These are phyloP conservation scores for Albophoma yamanashiensis DNA, from an alignment of 2,329 filamentous ascomycete species.

Conservation along the genomic window DNA sequence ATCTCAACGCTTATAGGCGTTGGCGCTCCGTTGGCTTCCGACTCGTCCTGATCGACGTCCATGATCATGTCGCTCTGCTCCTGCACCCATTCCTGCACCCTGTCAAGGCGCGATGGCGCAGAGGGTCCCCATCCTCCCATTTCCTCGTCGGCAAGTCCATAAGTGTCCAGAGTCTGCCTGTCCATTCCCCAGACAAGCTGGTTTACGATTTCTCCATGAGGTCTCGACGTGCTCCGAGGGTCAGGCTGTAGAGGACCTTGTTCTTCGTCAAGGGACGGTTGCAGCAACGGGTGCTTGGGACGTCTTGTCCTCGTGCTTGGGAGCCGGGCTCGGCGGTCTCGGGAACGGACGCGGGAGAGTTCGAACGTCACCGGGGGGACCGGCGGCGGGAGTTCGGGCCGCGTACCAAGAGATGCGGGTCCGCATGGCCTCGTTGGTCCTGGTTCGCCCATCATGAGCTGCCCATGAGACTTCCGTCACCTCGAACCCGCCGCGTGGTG, in stretches of 20 bases:
- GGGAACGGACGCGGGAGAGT: not conserved
- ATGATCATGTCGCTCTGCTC: not conserved
- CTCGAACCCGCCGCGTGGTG: not conserved
- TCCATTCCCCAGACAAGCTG: not conserved
- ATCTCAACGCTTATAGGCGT: not conserved
- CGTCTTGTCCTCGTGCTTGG: not conserved
- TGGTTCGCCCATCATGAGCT: not conserved
- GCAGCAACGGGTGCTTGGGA: not conserved
- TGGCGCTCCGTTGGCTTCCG: not conserved
- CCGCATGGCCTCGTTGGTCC: not conserved
- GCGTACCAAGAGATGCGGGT: not conserved
- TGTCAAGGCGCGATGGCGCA: not conserved
- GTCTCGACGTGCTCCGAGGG: not conserved
- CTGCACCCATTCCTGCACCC: not conserved
- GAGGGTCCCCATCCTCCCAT: not conserved
- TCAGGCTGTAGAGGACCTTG: not conserved
- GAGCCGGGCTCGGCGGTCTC: not conserved
- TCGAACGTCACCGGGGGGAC: slow-evolving; percentile 2
- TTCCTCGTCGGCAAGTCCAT: not conserved
- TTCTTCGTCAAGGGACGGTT: not conserved
- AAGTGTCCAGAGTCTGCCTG: slow-evolving; percentile 1
- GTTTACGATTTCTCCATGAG: slow-evolving; percentile 4
- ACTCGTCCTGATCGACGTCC: not conserved
- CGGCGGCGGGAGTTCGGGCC: not conserved
- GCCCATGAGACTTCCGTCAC: not conserved